Evolutionary conservation across 1,284 basidiomycete species (phyloP), one percentile per base, ranked within the genome.

Genomic region (Fomitopsis betulina): DNA sequence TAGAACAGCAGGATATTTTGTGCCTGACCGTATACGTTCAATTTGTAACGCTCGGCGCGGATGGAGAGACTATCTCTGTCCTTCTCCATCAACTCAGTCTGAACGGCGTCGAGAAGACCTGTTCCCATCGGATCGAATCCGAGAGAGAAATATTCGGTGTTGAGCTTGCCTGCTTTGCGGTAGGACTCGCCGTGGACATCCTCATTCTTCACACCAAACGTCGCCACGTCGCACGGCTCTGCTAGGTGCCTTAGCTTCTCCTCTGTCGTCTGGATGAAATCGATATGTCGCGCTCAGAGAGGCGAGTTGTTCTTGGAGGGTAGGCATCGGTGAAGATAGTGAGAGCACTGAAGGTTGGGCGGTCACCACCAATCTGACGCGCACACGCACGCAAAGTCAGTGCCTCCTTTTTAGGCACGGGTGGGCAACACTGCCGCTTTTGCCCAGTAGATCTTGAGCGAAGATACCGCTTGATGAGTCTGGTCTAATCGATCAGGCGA

Each of bases 1-100:
- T 7, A 5, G 25, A 30, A 30, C n/a, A n/a, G n/a, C n/a, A n/a
- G n/a, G n/a, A n/a, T n/a, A n/a, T n/a, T n/a, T n/a, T n/a, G n/a
- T n/a, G n/a, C n/a, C n/a, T 1, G 43, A 72, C 74, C 71, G 54
- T 75, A 69, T 0, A 75, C 68, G 45, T 72, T 74, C 10, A 75
- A 58, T 45, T 74, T 72, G 62, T 70, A 72, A 43, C 74, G 60
- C 51, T 75, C 70, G 0, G 67, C 60, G 8, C 57, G 72, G 59
- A 53, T 72, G 63, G 33, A 78, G 63, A 17, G 32, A 30, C 25
- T 30, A 5, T 47, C 25, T 13, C 19, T 13, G 19, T 45, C 23
- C 6, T 30, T n/a, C 8, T 47, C 45, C 12, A 47, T 15, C 25
- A 47, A 30, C 45, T 47, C 25, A 2, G 25, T 47, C 25, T 30